Percentiles rank a stretch among this genome's conserved stretches.
phyloP scores from a whole-genome alignment of 2,329 filamentous ascomycete genomes.

The Cadophora sp. region DNA sequence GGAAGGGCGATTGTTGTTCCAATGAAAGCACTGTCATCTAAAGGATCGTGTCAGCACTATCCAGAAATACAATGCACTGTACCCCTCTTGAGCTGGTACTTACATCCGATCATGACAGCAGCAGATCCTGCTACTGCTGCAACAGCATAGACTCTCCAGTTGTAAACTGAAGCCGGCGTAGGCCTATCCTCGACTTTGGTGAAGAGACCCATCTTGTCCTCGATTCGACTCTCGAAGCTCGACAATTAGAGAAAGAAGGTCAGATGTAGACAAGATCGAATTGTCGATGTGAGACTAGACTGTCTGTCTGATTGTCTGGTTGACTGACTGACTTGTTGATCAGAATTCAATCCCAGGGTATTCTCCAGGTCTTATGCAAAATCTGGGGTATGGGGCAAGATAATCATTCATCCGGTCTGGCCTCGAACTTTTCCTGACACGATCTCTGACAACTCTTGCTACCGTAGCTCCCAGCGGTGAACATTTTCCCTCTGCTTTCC shows the following conservation, averaged over 20 bases:
- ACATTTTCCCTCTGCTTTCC: conserved; percentile 5
- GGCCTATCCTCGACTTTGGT: conserved; percentile 62
- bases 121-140: conserved; percentile 62
- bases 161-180: conserved; percentile 64
- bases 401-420: conserved; percentile 26
- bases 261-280: background rate
- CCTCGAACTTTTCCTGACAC: background rate
- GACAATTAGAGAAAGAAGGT: background rate
- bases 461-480: background rate
- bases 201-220: conserved; percentile 50
- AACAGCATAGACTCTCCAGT: conserved; percentile 64
- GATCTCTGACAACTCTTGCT: conserved; percentile 1
- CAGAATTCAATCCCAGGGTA: conserved; percentile 10
- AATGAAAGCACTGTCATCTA: conserved; percentile 74
- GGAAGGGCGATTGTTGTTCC: conserved; percentile 75
- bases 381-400: conserved; percentile 28
- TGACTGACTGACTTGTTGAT: conserved; percentile 17
- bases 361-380: conserved; percentile 24
- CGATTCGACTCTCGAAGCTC: conserved; percentile 1
- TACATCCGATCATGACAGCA: conserved; percentile 59
- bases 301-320: background rate
- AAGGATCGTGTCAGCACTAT: conserved; percentile 2
- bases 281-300: conserved; percentile 17
- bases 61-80: no score
- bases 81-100: background rate